Conservation (phyloP, 2,329 filamentous ascomycete species). For the Diplodia seriata region DNA sequence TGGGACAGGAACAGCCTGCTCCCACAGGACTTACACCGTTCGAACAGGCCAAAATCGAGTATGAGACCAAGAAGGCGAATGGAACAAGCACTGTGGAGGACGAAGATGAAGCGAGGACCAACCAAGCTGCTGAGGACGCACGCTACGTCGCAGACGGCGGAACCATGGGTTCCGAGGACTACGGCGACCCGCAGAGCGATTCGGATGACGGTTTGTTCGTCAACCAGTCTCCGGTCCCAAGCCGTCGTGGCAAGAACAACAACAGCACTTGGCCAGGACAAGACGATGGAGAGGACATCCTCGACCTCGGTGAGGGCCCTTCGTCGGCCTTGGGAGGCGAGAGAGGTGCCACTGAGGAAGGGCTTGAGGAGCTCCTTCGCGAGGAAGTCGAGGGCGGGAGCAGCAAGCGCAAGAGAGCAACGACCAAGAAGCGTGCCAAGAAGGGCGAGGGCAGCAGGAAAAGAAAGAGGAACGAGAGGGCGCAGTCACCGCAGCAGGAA, state of each 20-base stretch:
- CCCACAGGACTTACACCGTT: not conserved
- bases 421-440: not conserved
- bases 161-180: not conserved
- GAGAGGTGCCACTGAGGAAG: not conserved
- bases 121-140: slow-evolving; percentile 32
- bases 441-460: slow-evolving; percentile 17
- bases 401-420: not conserved
- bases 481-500: not conserved
- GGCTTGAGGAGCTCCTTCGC: not conserved
- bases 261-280: not conserved
- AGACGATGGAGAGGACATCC: not conserved
- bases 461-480: slow-evolving; percentile 15
- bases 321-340: not conserved
- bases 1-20: not conserved
- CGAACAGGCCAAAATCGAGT: not conserved
- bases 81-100: too few species aligned
- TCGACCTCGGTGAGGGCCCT: slow-evolving; percentile 9
- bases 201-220: slow-evolving; percentile 4
- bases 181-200: not conserved
- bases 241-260: not conserved
- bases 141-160: not conserved
- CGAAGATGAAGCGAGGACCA: slow-evolving; percentile 3
- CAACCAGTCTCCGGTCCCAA: not conserved
- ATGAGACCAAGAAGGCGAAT: not conserved
- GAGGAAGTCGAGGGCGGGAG: not conserved